Evolutionary conservation across 169 alveolate species (phyloP).

Genomic region (Eimeria zaria): DNA sequence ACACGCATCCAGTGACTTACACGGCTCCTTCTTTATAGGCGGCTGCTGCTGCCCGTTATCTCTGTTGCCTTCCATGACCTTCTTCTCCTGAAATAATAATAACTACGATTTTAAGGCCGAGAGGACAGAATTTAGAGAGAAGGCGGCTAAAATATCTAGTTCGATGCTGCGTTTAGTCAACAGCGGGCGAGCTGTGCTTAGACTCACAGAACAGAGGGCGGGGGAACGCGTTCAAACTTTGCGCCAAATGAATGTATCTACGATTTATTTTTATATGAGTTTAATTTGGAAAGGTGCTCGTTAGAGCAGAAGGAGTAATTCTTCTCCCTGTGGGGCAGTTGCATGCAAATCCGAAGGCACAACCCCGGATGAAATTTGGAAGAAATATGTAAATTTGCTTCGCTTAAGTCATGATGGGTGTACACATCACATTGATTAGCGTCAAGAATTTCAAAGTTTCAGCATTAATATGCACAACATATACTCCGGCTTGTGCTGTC

Average conservation of each 20-base stretch:
- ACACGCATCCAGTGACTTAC: background rate
- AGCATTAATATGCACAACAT: background rate
- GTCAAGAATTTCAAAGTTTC: background rate
- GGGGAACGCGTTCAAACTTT: background rate
- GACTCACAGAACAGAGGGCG: background rate
- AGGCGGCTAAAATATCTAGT: background rate
- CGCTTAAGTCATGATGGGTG: background rate
- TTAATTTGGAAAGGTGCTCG: background rate
- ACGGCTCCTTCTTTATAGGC: slow-evolving; percentile 46
- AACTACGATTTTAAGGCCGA: background rate
- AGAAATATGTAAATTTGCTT: background rate
- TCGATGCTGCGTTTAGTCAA: background rate
- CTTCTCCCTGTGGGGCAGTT: slow-evolving; percentile 25
- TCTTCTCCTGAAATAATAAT: background rate
- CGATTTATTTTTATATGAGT: background rate
- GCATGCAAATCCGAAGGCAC: background rate
- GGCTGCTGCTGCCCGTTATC: background rate
- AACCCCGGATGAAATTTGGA: background rate
- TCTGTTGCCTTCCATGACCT: slow-evolving; percentile 36
- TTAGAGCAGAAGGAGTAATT: background rate
- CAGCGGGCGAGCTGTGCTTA: background rate
- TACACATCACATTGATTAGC: background rate
- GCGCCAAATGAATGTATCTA: background rate
- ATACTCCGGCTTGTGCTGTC: background rate
- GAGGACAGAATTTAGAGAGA: background rate